Evolutionary conservation across 352 stramenopile genomes (phyloP), one percentile per base, ranked within the genome.

Genomic region (Thalassiosira delicatula): DNA sequence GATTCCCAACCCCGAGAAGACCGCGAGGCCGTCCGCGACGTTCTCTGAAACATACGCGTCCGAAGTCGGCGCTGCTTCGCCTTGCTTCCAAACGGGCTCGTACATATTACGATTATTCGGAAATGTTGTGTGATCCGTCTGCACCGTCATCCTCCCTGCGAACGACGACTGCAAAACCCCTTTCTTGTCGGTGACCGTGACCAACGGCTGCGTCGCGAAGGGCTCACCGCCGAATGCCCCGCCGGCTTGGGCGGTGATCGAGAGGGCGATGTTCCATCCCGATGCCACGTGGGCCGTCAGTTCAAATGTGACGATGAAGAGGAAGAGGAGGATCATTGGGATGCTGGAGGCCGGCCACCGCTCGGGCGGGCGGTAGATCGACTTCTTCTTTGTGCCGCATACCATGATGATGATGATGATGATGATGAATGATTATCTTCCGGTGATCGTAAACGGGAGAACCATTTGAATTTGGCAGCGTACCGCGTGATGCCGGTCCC

Each of bases 191-290:
- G 74, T 79, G 19, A 91, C 73, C 19, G 59, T 69, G 25, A 91
- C 56, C 0, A 76, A 40, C 0, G 82, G 85, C 51, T 91, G 85
- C 1, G 29, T 76, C 9, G 27, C 27, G 68, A 91, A 89, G n/a
- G 49, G 35, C 37, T 78, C 66, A 12, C 85, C 85, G 9, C 85
- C 85, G 8, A 61, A 79, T 9, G 81, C 79, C 44, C 80, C 74
- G 17, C 53, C 62, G 12, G 68, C 70, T 57, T 91, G 70, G 19
- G 73, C 77, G 0, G 74, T 81, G 14, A 83, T 32, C 11, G 67
- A 42, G 7, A 89, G 46, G 30, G 61, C 70, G 49, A 89, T 82
- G 46, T 89, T 83, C 83, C 83, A 89, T 66, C 61, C 79, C 33
- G 44, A 21, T 1, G 65, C 70, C n/a, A n/a, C n/a, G n/a, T n/a